Evolutionary conservation across 2,329 filamentous ascomycete species (phyloP).

Genomic region (Pseudogymnoascus sp.): DNA sequence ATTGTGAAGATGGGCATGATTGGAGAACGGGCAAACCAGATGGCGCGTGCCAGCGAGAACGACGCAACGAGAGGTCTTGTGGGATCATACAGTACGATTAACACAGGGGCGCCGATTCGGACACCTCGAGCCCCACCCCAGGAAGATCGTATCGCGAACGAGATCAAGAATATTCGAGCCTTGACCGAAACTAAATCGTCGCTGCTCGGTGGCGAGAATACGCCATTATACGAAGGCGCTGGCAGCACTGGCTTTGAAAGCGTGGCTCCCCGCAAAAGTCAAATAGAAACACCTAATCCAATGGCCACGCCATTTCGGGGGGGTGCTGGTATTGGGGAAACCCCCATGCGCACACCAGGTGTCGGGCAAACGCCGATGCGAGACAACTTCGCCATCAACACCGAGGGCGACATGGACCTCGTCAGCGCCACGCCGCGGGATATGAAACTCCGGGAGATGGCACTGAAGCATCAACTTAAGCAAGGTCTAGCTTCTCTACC

Average conservation of each 20-base stretch:
- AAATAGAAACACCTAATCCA: slow-evolving; percentile 87
- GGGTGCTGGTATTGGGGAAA: slow-evolving; percentile 58
- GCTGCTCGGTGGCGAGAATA: slow-evolving; percentile 88
- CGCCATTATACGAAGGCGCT: slow-evolving; percentile 73
- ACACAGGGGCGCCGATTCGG: slow-evolving; percentile 78
- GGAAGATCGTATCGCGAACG: slow-evolving; percentile 93
- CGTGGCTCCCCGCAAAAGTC: slow-evolving; percentile 71
- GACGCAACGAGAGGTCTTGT: slow-evolving; percentile 79
- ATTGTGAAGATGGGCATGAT: slow-evolving; percentile 98
- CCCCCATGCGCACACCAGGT: slow-evolving; percentile 52
- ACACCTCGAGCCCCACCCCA: slow-evolving; percentile 87
- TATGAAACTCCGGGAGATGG: slow-evolving; percentile 62
- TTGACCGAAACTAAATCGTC: slow-evolving; percentile 92
- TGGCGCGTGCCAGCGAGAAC: slow-evolving; percentile 74
- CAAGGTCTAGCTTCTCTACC: slow-evolving; percentile 75
- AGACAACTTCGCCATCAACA: slow-evolving; percentile 80
- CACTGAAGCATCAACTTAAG: slow-evolving; percentile 61
- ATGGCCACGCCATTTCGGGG: slow-evolving; percentile 81
- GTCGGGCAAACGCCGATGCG: slow-evolving; percentile 77
- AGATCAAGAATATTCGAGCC: slow-evolving; percentile 88
- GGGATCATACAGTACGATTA: slow-evolving; percentile 77
- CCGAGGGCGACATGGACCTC: slow-evolving; percentile 58
- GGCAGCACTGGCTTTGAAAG: slow-evolving; percentile 85
- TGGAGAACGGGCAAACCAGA: slow-evolving; percentile 73
- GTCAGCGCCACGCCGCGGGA: slow-evolving; percentile 73